A percentile compares a stretch with the other conserved stretches of the same genome.
These are phyloP conservation scores for Graphilbum fragrans DNA, from an alignment of 2,329 filamentous ascomycete genomes.

Conservation along the genomic window DNA sequence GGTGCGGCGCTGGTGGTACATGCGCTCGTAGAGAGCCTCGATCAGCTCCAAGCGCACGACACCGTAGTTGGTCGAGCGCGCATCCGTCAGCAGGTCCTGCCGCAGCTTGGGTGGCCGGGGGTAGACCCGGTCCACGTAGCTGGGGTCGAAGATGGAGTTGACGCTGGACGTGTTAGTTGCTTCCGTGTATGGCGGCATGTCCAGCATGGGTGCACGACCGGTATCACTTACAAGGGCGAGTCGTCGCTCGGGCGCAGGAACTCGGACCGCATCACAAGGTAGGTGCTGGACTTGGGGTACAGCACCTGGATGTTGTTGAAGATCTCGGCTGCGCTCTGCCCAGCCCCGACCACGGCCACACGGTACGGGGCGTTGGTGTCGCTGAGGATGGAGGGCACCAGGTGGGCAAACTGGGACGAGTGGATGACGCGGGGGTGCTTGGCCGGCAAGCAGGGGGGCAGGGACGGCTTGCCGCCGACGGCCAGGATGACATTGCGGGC, in stretches of 20 bases:
- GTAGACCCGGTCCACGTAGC: slow-evolving; percentile 68
- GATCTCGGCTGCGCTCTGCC: slow-evolving; percentile 91
- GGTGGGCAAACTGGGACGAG: slow-evolving; percentile 71
- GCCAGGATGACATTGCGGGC: slow-evolving; percentile 55
- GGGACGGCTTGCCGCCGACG: slow-evolving; percentile 50
- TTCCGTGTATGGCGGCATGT: not conserved
- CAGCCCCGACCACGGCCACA: slow-evolving; percentile 76
- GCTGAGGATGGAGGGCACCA: slow-evolving; percentile 45
- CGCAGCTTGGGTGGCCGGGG: slow-evolving; percentile 52
- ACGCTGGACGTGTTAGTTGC: slow-evolving; percentile 41
- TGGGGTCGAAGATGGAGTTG: slow-evolving; percentile 92
- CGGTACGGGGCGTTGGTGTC: slow-evolving; percentile 48
- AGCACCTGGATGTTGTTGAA: slow-evolving; percentile 76
- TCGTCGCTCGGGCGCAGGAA: slow-evolving; percentile 87
- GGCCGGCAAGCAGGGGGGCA: slow-evolving; percentile 57
- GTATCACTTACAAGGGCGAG: slow-evolving; percentile 67
- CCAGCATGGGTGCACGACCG: not conserved
- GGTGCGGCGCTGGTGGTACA: slow-evolving; percentile 74
- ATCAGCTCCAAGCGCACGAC: slow-evolving; percentile 87
- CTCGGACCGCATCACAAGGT: slow-evolving; percentile 68
- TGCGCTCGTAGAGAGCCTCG: slow-evolving; percentile 73
- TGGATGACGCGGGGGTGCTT: slow-evolving; percentile 68
- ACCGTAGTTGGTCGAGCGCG: slow-evolving; percentile 84
- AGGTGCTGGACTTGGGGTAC: slow-evolving; percentile 72
- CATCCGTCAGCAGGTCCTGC: slow-evolving; percentile 46